Evolutionary conservation across 805 yeast species (phyloP).

Genomic region (Myxozyma geophila): DNA sequence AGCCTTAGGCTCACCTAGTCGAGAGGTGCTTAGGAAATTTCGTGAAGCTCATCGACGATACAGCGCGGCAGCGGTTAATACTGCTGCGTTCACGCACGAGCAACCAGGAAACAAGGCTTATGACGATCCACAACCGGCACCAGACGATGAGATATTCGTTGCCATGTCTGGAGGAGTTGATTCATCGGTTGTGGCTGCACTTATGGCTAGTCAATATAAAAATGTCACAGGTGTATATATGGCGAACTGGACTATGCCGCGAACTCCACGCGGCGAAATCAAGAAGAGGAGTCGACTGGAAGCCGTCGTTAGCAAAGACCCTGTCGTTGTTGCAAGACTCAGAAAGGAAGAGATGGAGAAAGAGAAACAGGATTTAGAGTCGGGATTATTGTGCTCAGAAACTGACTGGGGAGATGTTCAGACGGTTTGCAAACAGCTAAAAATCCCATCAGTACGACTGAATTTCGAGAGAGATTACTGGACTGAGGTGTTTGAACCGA

Average conservation of each 20-base stretch:
- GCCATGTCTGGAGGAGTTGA: constrained; percentile 99
- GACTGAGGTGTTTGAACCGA: constrained; percentile 89
- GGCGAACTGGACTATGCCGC: constrained; percentile 76
- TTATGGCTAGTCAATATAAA: constrained; percentile 53
- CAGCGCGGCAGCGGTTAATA: background rate
- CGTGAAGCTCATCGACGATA: background rate
- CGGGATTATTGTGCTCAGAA: constrained; percentile 55
- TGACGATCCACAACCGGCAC: constrained; percentile 15
- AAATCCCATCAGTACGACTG: constrained; percentile 73
- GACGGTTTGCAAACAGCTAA: constrained; percentile 60
- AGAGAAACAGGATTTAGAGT: constrained; percentile 17
- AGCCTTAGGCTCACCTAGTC: background rate
- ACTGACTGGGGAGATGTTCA: constrained; percentile 87
- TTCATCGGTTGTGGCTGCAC: constrained; percentile 83
- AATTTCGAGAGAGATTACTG: constrained; percentile 92
- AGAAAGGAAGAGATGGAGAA: constrained; percentile 5
- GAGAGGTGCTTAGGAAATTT: background rate
- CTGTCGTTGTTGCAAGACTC: constrained; percentile 2
- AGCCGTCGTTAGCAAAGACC: constrained; percentile 1
- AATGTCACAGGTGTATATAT: constrained; percentile 84
- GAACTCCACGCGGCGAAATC: constrained; percentile 26
- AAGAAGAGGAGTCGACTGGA: background rate
- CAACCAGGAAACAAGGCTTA: background rate
- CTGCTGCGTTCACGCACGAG: background rate
- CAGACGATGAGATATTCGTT: constrained; percentile 54